Percentiles rank a stretch among this genome's conserved stretches.
These are phyloP conservation scores for Blastobotrys persicus DNA, from an alignment of 1,139 yeast species.

Conservation along the genomic window DNA sequence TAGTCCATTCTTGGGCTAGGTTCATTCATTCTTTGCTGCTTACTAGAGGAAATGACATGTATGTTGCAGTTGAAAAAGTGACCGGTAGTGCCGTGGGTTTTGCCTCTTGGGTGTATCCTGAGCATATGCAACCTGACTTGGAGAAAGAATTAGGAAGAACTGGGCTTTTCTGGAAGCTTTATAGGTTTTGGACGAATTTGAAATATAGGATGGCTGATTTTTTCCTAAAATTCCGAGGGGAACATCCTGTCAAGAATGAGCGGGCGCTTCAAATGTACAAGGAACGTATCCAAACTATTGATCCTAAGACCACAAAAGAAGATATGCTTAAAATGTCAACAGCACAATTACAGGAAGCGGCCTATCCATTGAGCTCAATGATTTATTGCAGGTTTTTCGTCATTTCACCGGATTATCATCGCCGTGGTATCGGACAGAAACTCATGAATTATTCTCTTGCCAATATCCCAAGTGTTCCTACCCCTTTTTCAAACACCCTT, in stretches of 20 bases:
- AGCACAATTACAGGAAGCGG: background rate
- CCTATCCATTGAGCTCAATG: slow-evolving; percentile 1
- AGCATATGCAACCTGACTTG: slow-evolving; percentile 8
- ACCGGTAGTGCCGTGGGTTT: slow-evolving; percentile 11
- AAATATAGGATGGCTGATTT: background rate
- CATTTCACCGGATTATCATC: slow-evolving; percentile 14
- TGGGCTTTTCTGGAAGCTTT: slow-evolving; percentile 8
- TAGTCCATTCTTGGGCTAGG: slow-evolving; percentile 3
- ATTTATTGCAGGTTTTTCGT: background rate
- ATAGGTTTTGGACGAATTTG: background rate
- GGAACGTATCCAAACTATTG: background rate
- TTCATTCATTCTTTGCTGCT: background rate
- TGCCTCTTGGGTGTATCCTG: slow-evolving; percentile 12
- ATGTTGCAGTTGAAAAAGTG: slow-evolving; percentile 3
- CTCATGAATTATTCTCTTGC: slow-evolving; percentile 9
- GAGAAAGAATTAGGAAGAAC: slow-evolving; percentile 7
- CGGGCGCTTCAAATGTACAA: background rate
- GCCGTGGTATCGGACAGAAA: slow-evolving; percentile 10
- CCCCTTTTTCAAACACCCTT: slow-evolving; percentile 1
- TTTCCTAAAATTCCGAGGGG: background rate
- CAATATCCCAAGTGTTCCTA: slow-evolving; percentile 7
- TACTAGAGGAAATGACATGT: slow-evolving; percentile 4
- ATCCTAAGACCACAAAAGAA: background rate
- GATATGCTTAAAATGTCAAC: background rate
- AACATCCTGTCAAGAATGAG: background rate